Evolutionary conservation across 1,284 basidiomycete genomes (phyloP).

Genomic region (Gomphus bonarii): DNA sequence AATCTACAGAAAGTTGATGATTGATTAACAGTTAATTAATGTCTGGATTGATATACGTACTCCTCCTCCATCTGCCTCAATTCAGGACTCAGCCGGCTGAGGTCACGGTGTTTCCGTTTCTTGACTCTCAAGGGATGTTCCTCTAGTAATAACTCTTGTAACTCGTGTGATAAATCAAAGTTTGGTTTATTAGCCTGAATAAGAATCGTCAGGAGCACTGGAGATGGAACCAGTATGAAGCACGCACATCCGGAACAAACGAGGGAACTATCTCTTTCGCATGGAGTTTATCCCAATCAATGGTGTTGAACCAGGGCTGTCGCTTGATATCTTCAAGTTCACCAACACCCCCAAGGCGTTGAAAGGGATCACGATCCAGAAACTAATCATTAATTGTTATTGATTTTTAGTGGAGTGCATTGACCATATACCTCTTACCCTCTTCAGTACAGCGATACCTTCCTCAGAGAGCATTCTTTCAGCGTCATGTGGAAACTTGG

Average conservation of each 20-base stretch:
- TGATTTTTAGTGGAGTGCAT: background rate
- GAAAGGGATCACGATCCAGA: constrained; percentile 4
- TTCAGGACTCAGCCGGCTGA: constrained; percentile 5
- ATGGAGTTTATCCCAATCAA: constrained; percentile 10
- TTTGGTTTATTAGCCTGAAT: constrained; percentile 8
- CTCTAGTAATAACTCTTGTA: constrained; percentile 9
- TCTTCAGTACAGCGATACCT: constrained; percentile 1
- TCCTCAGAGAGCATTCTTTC: constrained; percentile 2
- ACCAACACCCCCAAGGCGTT: constrained; percentile 4
- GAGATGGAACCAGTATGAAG: background rate
- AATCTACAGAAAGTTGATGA: background rate
- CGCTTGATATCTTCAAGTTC: constrained; percentile 7
- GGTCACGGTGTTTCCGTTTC: constrained; percentile 10
- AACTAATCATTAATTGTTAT: constrained; percentile 1
- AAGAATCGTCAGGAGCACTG: background rate
- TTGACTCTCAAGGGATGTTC: constrained; percentile 8
- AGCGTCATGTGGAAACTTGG: constrained; percentile 8
- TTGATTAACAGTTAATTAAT: background rate
- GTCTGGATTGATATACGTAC: background rate
- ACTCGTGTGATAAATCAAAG: constrained; percentile 11
- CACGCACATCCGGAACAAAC: constrained; percentile 10
- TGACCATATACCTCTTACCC: background rate
- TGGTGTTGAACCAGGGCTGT: constrained; percentile 1
- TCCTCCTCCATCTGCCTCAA: constrained; percentile 8
- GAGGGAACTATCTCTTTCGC: constrained; percentile 6